These are phyloP conservation scores for Pseudopediastrum boryanum DNA, from an alignment of 139 green algal genomes.

Conservation along the genomic window DNA sequence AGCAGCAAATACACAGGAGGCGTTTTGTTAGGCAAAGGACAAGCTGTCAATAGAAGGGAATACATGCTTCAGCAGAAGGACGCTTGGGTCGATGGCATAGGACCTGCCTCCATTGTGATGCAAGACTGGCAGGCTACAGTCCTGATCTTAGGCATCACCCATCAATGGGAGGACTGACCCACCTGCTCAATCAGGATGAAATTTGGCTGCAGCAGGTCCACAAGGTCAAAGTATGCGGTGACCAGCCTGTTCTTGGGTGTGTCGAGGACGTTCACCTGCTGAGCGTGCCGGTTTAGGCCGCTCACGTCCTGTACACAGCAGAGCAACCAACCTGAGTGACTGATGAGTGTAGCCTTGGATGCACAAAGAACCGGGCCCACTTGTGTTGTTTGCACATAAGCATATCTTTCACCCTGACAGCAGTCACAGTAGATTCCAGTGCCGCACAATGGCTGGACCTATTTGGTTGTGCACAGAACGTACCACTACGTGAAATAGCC, in stretches of 20 bases:
- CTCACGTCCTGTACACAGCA: constrained; percentile 36
- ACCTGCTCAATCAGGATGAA: constrained; percentile 85
- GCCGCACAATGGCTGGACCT: neutral
- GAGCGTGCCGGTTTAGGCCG: constrained; percentile 75
- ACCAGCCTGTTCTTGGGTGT: constrained; percentile 75
- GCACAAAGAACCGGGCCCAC: too few species aligned
- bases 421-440: neutral
- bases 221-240: constrained; percentile 57
- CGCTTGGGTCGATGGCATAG: too few species aligned
- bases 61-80: too few species aligned
- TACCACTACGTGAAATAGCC: too few species aligned
- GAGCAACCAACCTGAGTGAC: neutral
- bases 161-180: constrained; percentile 33
- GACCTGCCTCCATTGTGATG: too few species aligned
- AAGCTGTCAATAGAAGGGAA: neutral
- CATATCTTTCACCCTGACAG: neutral
- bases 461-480: neutral
- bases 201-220: constrained; percentile 59
- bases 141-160: too few species aligned
- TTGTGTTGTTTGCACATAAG: neutral
- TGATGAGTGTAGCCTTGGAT: too few species aligned
- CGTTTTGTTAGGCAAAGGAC: neutral
- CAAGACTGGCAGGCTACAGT: too few species aligned
- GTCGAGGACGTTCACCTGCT: constrained; percentile 51
- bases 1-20: neutral